A percentile compares a stretch with the other conserved stretches of the same genome.
Conservation (phyloP, 441 rosid genomes). For the Gossypium gossypioides region DNA sequence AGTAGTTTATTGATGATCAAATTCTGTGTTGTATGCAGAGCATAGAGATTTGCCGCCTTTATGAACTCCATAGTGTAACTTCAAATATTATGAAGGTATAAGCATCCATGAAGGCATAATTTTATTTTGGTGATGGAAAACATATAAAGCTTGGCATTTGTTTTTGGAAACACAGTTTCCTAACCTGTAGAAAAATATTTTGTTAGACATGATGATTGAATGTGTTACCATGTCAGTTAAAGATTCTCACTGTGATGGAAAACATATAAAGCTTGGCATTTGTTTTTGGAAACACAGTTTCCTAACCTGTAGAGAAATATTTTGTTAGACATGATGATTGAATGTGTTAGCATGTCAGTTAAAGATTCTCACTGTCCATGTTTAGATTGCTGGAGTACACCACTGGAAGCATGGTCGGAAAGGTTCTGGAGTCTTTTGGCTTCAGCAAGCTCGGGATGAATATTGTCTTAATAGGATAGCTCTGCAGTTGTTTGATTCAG, state of each 20-base stretch:
- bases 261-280: background rate
- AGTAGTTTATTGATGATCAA: background rate
- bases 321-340: background rate
- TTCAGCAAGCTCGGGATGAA: slow-evolving; percentile 79
- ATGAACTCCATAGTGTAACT: slow-evolving; percentile 56
- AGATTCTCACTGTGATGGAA: slow-evolving; percentile 14
- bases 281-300: background rate
- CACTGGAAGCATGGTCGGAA: slow-evolving; percentile 95
- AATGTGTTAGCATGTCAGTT: slow-evolving; percentile 4
- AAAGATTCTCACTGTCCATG: slow-evolving; percentile 12
- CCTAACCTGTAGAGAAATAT: background rate
- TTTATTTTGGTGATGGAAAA: background rate
- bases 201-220: background rate
- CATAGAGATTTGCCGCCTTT: slow-evolving; percentile 76
- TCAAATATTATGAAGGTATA: slow-evolving; percentile 74
- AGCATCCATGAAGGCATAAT: slow-evolving; percentile 7
- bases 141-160: background rate
- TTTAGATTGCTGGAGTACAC: slow-evolving; percentile 75
- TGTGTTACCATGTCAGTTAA: slow-evolving; percentile 4
- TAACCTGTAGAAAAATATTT: background rate
- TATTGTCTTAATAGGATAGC: slow-evolving; percentile 65
- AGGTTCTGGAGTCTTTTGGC: slow-evolving; percentile 84
- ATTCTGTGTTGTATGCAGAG: slow-evolving; percentile 38
- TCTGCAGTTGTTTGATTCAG: slow-evolving; percentile 79
- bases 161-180: background rate